Evolutionary conservation across 768 basidiomycete species (phyloP).

Genomic region (Trametes sanguinea): DNA sequence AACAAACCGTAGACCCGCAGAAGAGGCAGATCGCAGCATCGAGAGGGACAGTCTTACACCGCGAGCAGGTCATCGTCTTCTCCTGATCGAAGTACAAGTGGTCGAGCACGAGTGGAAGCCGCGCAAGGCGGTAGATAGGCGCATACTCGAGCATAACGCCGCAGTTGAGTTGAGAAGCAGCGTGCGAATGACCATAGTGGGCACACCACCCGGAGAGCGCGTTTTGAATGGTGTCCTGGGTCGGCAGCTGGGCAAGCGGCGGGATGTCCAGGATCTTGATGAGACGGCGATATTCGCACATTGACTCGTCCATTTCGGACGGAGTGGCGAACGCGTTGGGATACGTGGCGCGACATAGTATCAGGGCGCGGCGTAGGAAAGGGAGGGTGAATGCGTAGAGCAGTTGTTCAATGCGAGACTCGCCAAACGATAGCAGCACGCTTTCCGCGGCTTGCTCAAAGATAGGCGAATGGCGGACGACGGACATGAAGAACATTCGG

Average conservation of each 20-base stretch:
- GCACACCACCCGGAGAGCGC: slow-evolving; percentile 90
- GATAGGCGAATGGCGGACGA: slow-evolving; percentile 84
- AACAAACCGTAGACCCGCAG: slow-evolving; percentile 85
- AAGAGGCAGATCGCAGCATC: slow-evolving; percentile 91
- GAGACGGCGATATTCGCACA: slow-evolving; percentile 79
- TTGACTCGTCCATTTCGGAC: slow-evolving; percentile 41
- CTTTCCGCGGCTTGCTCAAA: slow-evolving; percentile 84
- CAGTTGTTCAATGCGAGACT: slow-evolving; percentile 81
- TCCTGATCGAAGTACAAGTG: slow-evolving; percentile 77
- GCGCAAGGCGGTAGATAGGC: slow-evolving; percentile 76
- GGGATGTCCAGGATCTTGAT: slow-evolving; percentile 78
- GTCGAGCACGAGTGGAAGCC: slow-evolving; percentile 81
- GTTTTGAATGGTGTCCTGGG: slow-evolving; percentile 85
- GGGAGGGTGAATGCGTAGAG: slow-evolving; percentile 88
- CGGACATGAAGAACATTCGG: slow-evolving; percentile 88
- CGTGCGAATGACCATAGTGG: slow-evolving; percentile 82
- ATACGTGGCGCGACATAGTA: slow-evolving; percentile 77
- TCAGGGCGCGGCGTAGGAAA: slow-evolving; percentile 85
- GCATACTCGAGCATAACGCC: slow-evolving; percentile 84
- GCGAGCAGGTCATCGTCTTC: slow-evolving; percentile 69
- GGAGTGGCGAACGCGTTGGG: slow-evolving; percentile 64
- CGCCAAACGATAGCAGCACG: slow-evolving; percentile 79
- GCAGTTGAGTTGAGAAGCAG: slow-evolving; percentile 76
- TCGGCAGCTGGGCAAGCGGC: slow-evolving; percentile 72
- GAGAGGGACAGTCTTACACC: slow-evolving; percentile 76